A percentile compares a stretch with the other conserved stretches of the same genome.
phyloP scores from a whole-genome alignment of 495 filamentous ascomycete species.

The Aspergillus wentii region DNA sequence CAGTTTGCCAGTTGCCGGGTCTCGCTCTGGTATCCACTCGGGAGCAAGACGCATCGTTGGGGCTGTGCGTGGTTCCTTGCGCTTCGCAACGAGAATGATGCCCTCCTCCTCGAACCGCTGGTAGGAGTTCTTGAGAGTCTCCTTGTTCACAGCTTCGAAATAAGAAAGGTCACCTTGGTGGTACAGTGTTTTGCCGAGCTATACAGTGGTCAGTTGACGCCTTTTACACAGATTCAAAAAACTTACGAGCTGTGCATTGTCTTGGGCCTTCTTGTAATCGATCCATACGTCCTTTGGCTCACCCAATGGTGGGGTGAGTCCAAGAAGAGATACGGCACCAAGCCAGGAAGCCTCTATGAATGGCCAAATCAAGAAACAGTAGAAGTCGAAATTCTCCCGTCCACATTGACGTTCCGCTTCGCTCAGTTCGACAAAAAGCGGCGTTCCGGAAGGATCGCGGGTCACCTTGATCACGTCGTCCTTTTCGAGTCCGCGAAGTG shows the following conservation, averaged over 20 bases:
- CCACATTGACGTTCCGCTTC: constrained; percentile 69
- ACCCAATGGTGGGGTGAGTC: constrained; percentile 68
- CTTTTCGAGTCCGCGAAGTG: constrained; percentile 66
- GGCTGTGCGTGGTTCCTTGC: constrained; percentile 48
- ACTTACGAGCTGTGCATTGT: constrained; percentile 75
- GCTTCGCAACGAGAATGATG: constrained; percentile 69
- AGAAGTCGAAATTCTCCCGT: constrained; percentile 94
- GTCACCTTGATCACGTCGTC: constrained; percentile 76
- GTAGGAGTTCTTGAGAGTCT: constrained; percentile 90
- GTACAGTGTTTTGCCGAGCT: constrained; percentile 95
- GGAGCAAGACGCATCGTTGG: constrained; percentile 62
- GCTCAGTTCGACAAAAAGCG: constrained; percentile 67
- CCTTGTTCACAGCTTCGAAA: constrained; percentile 97
- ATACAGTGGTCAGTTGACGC: constrained; percentile 15
- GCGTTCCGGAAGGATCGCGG: constrained; percentile 47
- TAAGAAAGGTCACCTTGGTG: constrained; percentile 96
- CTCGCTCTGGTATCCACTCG: constrained; percentile 73
- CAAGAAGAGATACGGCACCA: constrained; percentile 78
- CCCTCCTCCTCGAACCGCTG: constrained; percentile 85
- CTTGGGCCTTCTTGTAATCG: constrained; percentile 68
- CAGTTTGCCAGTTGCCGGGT: constrained; percentile 55
- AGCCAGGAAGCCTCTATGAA: constrained; percentile 95
- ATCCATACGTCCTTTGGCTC: constrained; percentile 68
- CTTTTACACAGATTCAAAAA: neutral
- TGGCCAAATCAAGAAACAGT: constrained; percentile 97